Base-by-base conservation (phyloP, 768 basidiomycete genomes). In the Pisolithus marmoratus region DNA sequence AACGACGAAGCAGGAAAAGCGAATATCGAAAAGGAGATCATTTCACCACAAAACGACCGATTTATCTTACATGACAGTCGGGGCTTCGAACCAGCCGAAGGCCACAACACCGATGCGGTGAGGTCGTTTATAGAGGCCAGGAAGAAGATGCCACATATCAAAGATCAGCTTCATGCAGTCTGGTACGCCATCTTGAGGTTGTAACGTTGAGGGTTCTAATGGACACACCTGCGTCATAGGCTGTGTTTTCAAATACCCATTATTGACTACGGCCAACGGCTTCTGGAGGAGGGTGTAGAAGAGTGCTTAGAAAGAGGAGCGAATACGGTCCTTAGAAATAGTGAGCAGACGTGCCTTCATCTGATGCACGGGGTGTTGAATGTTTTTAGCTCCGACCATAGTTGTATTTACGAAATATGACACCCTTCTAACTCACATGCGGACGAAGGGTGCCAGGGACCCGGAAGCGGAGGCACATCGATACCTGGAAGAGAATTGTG, bases 31-130 rank as follows among this genome's bases (percentile, higher is more conserved):
- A 20, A 24, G 2, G 58, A 55, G 23, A 19, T 58, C 27, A 45
- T 20, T 29, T 56, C 58, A 8, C 34, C 15, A 19, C 20, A 54
- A 37, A 58, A 58, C 19, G 15, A 23, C 2, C 48, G 34, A 22
- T 44, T 58, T 41, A 34, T 59, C 38, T 54, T 58, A 6, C 57
- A 58, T 27, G 57, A 58, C 26, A 58, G 57, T 29, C 38, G 36
- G 47, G 57, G 57, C 8, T 59, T 58, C 24, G 57, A 59, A 43
- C 42, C 54, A 7, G 57, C 58, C 14, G 38, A 38, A 12, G 4
- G 14, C n/a, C 43, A 22, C 24, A 58, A 46, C 38, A 27, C 37
- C 29, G 17, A 50, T 24, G 26, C 5, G 2, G 58, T 59, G 22
- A 40, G 37, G 23, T 29, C 36, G n/a, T 58, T 58, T 38, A 58